Base-by-base conservation (phyloP, 441 rosid genomes). In the Adansonia grandidieri region DNA sequence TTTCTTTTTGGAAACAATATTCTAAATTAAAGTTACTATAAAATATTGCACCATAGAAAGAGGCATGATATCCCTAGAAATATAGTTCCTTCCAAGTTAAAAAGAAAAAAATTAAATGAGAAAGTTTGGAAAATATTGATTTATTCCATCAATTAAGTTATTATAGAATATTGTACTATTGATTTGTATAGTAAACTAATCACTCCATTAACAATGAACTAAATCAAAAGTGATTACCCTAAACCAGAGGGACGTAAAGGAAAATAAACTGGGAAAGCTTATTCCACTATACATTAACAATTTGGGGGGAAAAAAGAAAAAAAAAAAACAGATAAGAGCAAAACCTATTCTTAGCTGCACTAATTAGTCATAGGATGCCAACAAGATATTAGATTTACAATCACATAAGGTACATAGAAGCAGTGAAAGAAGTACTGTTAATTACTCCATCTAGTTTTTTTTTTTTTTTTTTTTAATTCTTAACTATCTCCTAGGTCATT, bases 401-500 rank as follows among this genome's bases (percentile, higher is more conserved):
- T 24, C n/a, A 22, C 51, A 24, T 48, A 51, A 9, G 3, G 20
- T 19, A 60, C 24, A 40, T 56, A 1, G 32, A 73, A 10, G 42
- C 42, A 8, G 19, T 64, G 57, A 70, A 53, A 61, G 13, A 51
- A 20, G 48, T 2, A 19, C 5, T 9, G 24, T 57, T 24, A 11
- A 15, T 53, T 14, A 7, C 57, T 22, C 6, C 6, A 2, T 2
- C 1, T 15, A 17, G 19, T 24, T 50, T 14, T 6, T 64, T 2
- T 37, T 37, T 37, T 37, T 1, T 37, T 37, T 37, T 2, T 4
- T 63, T 84, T 84, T 3, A 77, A 88, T 14, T 72, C 83, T 53
- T 84, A 87, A 14, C 58, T 77, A 70, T 85, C 81, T 45, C 84
- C 82, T 51, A 80, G 78, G 64, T 84, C 78, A 14, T 82, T 80